Base-by-base conservation (phyloP, 768 basidiomycete genomes). In the Austroboletus eburneus region DNA sequence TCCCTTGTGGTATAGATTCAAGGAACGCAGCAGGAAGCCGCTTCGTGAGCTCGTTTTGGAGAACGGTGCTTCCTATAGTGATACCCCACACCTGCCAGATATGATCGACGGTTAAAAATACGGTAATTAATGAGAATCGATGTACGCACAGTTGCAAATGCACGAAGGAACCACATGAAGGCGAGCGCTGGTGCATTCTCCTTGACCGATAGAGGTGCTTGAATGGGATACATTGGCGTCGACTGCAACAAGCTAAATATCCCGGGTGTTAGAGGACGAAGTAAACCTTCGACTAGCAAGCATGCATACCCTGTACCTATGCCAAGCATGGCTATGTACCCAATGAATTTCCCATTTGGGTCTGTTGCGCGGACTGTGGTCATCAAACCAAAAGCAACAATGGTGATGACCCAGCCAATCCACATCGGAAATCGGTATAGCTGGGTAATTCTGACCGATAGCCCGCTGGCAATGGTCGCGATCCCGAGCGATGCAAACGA, bases 41-140 rank as follows among this genome's bases (percentile, higher is more conserved):
- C n/a, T n/a, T n/a, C n/a, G n/a, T n/a, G n/a, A n/a, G n/a, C n/a
- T n/a, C n/a, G n/a, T n/a, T n/a, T n/a, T n/a, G n/a, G n/a, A n/a
- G n/a, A n/a, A n/a, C n/a, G n/a, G n/a, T n/a, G n/a, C n/a, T n/a
- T n/a, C n/a, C 72, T 42, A 82, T 67, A 0, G 72, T 66, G 41
- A 80, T 62, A 3, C 80, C 80, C 72, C 77, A 76, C 5, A 67
- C 65, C 71, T 79, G 58, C 5, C 1, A 29, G 6, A 8, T 9
- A 30, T 5, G 21, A 29, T 3, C 5, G 3, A 4, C 10, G 17
- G 25, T 7, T 22, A 10, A 29, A 14, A 5, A 38, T 14, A 39
- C 12, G 18, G 6, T 10, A 27, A 27, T 10, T 10, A 39, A 20
- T 20, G n/a, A 21, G 23, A 32, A 23, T 13, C 4, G 12, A 13